Evolutionary conservation across 768 basidiomycete genomes (phyloP).

Genomic region (Russula earlei): DNA sequence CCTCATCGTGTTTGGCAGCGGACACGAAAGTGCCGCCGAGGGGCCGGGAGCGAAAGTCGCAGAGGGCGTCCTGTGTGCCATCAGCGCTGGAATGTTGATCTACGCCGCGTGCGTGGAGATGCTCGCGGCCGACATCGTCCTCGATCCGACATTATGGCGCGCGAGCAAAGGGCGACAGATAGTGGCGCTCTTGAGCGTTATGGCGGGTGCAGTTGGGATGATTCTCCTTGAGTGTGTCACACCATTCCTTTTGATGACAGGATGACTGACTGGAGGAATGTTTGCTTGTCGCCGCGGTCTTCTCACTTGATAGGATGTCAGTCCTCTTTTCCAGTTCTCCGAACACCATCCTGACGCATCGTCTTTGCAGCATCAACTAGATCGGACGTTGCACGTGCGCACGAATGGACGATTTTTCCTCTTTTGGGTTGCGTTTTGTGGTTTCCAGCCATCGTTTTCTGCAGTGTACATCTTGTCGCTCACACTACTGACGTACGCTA

Average conservation of each 20-base stretch:
- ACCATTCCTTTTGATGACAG: background rate
- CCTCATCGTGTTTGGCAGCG: constrained; percentile 35
- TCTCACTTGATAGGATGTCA: constrained; percentile 4
- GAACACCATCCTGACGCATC: background rate
- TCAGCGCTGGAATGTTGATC: constrained; percentile 76
- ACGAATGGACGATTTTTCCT: too few relatives aligned
- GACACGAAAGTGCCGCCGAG: constrained; percentile 26
- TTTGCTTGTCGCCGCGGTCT: too few relatives aligned
- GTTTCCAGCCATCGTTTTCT: too few relatives aligned
- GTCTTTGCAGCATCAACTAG: background rate
- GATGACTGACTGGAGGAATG: background rate
- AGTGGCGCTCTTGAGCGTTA: constrained; percentile 50
- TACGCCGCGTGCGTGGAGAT: constrained; percentile 82
- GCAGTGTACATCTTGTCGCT: too few relatives aligned
- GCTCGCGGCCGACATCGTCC: constrained; percentile 79
- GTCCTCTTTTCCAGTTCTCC: too few relatives aligned
- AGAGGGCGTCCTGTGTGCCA: constrained; percentile 71
- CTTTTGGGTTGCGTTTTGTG: too few relatives aligned
- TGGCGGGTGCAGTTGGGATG: constrained; percentile 57
- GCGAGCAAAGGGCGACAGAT: constrained; percentile 34
- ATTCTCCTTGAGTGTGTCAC: constrained; percentile 39
- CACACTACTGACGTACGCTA: too few relatives aligned
- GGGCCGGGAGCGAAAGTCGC: constrained; percentile 44
- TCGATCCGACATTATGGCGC: constrained; percentile 48
- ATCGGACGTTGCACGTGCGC: background rate